phyloP scores from a whole-genome alignment of 2,329 filamentous ascomycete species.

The Aureobasidium vineae region DNA sequence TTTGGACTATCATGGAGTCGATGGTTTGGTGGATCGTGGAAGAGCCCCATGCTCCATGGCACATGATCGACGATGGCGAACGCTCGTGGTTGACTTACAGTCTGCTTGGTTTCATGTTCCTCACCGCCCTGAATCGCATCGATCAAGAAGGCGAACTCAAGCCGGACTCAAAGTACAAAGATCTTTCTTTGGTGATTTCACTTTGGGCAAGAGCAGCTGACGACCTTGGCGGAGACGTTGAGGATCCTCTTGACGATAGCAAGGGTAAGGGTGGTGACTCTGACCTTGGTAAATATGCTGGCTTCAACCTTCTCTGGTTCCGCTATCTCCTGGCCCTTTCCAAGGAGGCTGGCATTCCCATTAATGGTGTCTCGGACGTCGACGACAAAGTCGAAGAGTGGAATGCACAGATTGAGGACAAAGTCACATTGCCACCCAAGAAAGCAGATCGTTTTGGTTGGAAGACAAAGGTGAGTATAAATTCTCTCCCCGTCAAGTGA shows the following conservation, averaged over 20 bases:
- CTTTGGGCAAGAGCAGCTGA: neutral
- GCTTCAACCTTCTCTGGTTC: conserved; percentile 5
- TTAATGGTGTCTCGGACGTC: conserved; percentile 1
- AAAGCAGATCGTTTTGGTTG: conserved; percentile 13
- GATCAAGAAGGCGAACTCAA: conserved; percentile 10
- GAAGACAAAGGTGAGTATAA: neutral
- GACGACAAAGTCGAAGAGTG: conserved; percentile 1
- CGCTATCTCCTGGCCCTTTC: conserved; percentile 10
- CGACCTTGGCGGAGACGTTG: neutral
- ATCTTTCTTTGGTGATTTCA: neutral
- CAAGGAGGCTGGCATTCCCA: neutral
- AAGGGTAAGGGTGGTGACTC: neutral
- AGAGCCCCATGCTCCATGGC: neutral
- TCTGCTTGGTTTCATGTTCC: conserved; percentile 11
- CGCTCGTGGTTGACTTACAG: neutral
- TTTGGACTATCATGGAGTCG: conserved; percentile 9
- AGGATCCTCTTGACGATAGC: neutral
- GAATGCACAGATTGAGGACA: neutral
- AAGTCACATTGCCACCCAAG: conserved; percentile 9
- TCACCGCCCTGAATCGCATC: conserved; percentile 4
- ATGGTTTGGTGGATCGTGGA: conserved; percentile 14
- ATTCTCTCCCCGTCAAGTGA: neutral
- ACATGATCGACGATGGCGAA: conserved; percentile 6
- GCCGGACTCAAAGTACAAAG: conserved; percentile 9
- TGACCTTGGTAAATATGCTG: neutral